These are phyloP conservation scores for Claviceps maximensis DNA, from an alignment of 2,329 filamentous ascomycete species.

Conservation along the genomic window DNA sequence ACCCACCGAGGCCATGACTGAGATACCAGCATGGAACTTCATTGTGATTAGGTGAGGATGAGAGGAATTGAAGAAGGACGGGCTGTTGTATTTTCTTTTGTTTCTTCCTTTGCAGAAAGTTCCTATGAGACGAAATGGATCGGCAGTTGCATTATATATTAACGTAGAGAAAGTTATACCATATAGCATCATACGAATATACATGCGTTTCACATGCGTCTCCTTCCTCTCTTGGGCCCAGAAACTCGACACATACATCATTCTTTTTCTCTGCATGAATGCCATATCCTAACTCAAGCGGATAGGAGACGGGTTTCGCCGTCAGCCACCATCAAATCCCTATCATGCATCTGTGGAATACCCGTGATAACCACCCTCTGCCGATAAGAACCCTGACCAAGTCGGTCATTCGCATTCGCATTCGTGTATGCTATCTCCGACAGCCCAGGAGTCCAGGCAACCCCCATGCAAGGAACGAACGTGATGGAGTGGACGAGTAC, in stretches of 20 bases:
- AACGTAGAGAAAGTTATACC: too few relatives aligned
- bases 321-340: too few relatives aligned
- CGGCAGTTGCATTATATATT: not conserved
- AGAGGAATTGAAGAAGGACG: not conserved
- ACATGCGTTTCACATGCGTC: not conserved
- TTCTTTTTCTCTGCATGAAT: not conserved
- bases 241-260: not conserved
- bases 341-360: too few relatives aligned
- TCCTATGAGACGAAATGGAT: not conserved
- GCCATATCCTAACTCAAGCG: not conserved
- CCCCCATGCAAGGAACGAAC: not conserved
- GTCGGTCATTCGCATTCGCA: not conserved
- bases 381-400: too few relatives aligned
- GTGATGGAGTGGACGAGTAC: not conserved
- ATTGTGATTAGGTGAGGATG: slow-evolving; percentile 12
- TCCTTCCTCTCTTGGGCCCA: too few relatives aligned
- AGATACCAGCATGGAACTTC: slow-evolving; percentile 17
- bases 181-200: too few relatives aligned
- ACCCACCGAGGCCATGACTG: slow-evolving; percentile 13
- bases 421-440: not conserved
- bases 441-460: not conserved
- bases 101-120: not conserved
- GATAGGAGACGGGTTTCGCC: too few relatives aligned
- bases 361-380: too few relatives aligned
- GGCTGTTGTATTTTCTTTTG: not conserved